A percentile compares a stretch with the other conserved stretches of the same genome.
Evolutionary conservation across 495 filamentous ascomycete genomes (phyloP).

Genomic region (Aspergillus nidulans): DNA sequence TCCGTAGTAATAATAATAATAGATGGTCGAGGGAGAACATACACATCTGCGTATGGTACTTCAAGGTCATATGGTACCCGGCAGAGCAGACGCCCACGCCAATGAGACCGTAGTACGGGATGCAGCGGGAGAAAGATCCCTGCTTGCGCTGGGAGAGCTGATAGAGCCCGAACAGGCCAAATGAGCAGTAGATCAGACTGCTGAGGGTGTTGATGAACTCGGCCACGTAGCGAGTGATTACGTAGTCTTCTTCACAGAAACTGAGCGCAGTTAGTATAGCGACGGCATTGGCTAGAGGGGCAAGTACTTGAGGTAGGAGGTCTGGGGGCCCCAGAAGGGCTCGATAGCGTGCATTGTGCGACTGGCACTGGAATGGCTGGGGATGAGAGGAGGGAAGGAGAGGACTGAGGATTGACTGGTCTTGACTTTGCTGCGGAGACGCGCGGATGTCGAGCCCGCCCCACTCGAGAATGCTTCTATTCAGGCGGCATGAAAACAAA

Average conservation of each 20-base stretch:
- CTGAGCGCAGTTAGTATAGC: slow-evolving; percentile 11
- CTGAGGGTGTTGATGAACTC: slow-evolving; percentile 36
- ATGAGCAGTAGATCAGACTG: slow-evolving; percentile 24
- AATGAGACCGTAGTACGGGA: slow-evolving; percentile 29
- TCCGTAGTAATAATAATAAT: neutral
- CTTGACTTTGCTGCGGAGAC: no score
- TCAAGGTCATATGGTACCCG: slow-evolving; percentile 31
- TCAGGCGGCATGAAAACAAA: no score
- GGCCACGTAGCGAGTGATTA: slow-evolving; percentile 28
- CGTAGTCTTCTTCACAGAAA: slow-evolving; percentile 37
- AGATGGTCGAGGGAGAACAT: slow-evolving; percentile 1
- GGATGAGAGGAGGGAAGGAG: neutral
- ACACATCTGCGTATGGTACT: slow-evolving; percentile 37
- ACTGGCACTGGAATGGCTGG: neutral
- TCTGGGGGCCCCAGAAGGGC: slow-evolving; percentile 28
- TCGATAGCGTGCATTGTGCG: neutral
- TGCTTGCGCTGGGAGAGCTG: slow-evolving; percentile 16
- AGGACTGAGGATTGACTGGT: neutral
- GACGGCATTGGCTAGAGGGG: neutral
- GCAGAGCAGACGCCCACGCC: slow-evolving; percentile 30
- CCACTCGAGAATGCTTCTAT: no score
- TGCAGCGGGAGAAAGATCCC: slow-evolving; percentile 16
- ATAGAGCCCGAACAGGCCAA: slow-evolving; percentile 23
- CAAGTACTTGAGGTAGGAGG: slow-evolving; percentile 30
- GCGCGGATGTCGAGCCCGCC: neutral